Percentiles rank a stretch among this genome's conserved stretches.
phyloP scores from a whole-genome alignment of 2,329 filamentous ascomycete genomes.

The Phoma sp. region DNA sequence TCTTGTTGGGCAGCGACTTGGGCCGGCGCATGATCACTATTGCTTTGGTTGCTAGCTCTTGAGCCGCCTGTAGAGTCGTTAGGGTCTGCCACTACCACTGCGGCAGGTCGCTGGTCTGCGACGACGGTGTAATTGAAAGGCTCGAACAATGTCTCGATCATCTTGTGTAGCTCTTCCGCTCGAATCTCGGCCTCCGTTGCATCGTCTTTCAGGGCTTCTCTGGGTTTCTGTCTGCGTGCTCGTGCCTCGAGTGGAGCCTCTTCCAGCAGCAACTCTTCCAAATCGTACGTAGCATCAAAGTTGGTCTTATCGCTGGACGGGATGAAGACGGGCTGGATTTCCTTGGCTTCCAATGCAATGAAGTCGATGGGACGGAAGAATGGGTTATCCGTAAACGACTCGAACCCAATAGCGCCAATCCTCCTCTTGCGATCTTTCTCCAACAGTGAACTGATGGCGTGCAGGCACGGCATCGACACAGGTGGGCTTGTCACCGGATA shows the following conservation, averaged over 20 bases:
- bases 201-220: conserved; percentile 89
- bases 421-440: conserved; percentile 80
- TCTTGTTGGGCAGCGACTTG: conserved; percentile 42
- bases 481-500: conserved; percentile 93
- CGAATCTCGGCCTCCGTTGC: conserved; percentile 94
- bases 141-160: conserved; percentile 93
- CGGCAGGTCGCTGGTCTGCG: conserved; percentile 69
- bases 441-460: conserved; percentile 83
- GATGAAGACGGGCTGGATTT: conserved; percentile 87
- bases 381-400: conserved; percentile 83
- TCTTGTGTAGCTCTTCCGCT: conserved; percentile 89
- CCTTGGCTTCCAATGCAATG: conserved; percentile 79
- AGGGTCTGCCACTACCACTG: conserved; percentile 35
- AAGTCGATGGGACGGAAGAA: conserved; percentile 92
- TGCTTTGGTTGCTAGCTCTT: conserved; percentile 43
- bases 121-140: conserved; percentile 93
- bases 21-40: conserved; percentile 40
- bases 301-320: conserved; percentile 98
- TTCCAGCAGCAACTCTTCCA: conserved; percentile 91
- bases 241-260: conserved; percentile 93
- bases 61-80: conserved; percentile 39
- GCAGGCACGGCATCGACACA: conserved; percentile 85
- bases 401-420: conserved; percentile 81
- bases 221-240: conserved; percentile 89
- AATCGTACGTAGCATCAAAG: conserved; percentile 96